Percentiles rank a stretch among this genome's conserved stretches.
Conservation (phyloP, 2,329 filamentous ascomycete species). For the Xylariaceae sp. region DNA sequence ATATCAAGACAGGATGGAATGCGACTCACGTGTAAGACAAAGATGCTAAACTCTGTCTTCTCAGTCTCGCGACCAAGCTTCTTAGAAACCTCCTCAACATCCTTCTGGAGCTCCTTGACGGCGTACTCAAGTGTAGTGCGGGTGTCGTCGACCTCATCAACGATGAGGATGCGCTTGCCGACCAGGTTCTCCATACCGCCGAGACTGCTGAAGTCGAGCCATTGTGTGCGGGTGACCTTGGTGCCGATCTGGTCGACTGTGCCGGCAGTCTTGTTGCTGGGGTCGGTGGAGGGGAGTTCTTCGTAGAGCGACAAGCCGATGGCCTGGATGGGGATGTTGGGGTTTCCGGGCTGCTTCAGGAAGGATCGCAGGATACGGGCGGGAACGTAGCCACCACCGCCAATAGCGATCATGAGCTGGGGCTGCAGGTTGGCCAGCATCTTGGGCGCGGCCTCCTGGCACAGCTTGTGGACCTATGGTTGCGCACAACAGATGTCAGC, state of each 20-base stretch:
- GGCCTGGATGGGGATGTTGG: slow-evolving; percentile 98
- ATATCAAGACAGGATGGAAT: not conserved
- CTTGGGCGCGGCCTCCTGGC: slow-evolving; percentile 73
- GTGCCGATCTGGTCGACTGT: slow-evolving; percentile 75
- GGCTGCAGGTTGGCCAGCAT: slow-evolving; percentile 85
- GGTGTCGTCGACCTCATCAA: slow-evolving; percentile 83
- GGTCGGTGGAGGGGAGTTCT: slow-evolving; percentile 56
- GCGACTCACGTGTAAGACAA: slow-evolving; percentile 81
- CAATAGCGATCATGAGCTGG: slow-evolving; percentile 97
- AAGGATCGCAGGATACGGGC: slow-evolving; percentile 96
- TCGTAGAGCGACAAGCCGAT: slow-evolving; percentile 98
- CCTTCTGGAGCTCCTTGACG: slow-evolving; percentile 76
- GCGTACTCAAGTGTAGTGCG: slow-evolving; percentile 76
- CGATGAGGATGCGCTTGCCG: slow-evolving; percentile 76
- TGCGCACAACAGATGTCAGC: slow-evolving; percentile 19
- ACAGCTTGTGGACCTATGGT: slow-evolving; percentile 87
- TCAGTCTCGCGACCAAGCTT: slow-evolving; percentile 62
- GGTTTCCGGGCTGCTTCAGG: slow-evolving; percentile 77
- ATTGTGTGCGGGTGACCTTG: slow-evolving; percentile 96
- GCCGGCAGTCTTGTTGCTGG: slow-evolving; percentile 42
- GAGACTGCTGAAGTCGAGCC: slow-evolving; percentile 76
- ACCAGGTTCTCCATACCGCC: slow-evolving; percentile 70
- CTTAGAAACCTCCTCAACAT: slow-evolving; percentile 75
- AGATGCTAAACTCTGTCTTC: slow-evolving; percentile 87
- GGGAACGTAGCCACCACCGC: slow-evolving; percentile 93